Evolutionary conservation across 202 grass and related monocot species (phyloP).

Genomic region (Miscanthus sacchariflorus): DNA sequence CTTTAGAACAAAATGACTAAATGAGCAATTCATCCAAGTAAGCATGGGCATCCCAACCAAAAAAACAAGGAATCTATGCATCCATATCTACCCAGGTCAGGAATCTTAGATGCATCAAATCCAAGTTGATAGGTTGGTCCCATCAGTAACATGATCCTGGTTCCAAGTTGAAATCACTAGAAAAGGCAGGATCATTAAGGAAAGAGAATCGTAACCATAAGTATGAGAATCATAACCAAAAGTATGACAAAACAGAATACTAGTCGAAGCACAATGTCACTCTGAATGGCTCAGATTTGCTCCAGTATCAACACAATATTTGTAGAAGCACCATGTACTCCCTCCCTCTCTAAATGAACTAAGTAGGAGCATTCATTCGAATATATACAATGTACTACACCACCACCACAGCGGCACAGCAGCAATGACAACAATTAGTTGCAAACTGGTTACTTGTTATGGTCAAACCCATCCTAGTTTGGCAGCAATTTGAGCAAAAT

Average conservation of each 20-base stretch:
- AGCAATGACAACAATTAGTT: neutral
- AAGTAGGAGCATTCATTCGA: no score
- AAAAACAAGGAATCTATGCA: neutral
- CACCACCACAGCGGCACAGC: neutral
- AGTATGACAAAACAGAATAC: neutral
- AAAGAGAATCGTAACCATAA: neutral
- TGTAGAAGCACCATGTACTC: neutral
- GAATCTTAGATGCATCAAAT: neutral
- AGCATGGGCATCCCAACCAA: neutral
- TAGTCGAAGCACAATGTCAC: neutral
- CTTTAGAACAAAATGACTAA: neutral
- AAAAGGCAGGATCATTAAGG: neutral
- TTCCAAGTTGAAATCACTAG: neutral
- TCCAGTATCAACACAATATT: neutral
- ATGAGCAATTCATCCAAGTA: neutral
- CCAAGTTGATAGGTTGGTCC: neutral
- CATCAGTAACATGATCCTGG: neutral
- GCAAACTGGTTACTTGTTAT: neutral
- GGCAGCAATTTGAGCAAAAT: neutral
- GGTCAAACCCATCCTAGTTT: neutral
- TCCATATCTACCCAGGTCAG: neutral
- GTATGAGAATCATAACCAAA: neutral
- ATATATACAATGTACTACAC: neutral
- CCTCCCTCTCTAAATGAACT: conserved; percentile 6
- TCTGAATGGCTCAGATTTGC: conserved; percentile 14